phyloP scores from a whole-genome alignment of 2,329 filamentous ascomycete species.

The Nothophaeocryptopus gaeumannii region DNA sequence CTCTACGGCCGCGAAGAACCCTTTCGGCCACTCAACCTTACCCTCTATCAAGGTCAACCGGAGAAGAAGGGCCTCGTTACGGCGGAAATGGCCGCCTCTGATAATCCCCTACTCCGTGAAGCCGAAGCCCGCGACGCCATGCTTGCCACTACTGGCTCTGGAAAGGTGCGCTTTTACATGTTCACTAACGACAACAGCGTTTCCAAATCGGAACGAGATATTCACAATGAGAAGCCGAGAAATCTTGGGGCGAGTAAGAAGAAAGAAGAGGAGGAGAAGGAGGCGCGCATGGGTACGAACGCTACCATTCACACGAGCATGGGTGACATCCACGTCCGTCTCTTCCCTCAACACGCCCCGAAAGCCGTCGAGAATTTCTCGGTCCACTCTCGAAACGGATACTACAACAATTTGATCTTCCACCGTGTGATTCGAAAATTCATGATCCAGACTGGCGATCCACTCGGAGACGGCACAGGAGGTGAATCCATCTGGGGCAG shows the following conservation, averaged over 20 bases:
- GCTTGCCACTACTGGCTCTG: constrained; percentile 75
- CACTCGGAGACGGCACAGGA: constrained; percentile 82
- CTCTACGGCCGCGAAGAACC: constrained; percentile 88
- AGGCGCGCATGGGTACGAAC: constrained; percentile 69
- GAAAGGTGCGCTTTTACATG: constrained; percentile 94
- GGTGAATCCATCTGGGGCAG: constrained; percentile 91
- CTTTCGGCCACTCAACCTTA: constrained; percentile 76
- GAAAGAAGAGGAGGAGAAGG: constrained; percentile 56
- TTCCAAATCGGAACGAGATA: constrained; percentile 78
- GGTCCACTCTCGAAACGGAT: constrained; percentile 81
- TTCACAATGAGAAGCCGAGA: constrained; percentile 91
- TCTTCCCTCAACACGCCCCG: constrained; percentile 90
- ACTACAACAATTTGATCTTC: constrained; percentile 98
- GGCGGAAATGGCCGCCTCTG: constrained; percentile 93
- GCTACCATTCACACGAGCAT: constrained; percentile 89
- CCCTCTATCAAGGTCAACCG: constrained; percentile 90
- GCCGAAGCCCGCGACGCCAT: constrained; percentile 89
- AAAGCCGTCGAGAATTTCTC: constrained; percentile 98
- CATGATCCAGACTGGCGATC: constrained; percentile 92
- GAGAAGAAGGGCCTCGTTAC: constrained; percentile 92
- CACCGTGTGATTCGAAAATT: constrained; percentile 96
- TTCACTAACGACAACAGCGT: constrained; percentile 88
- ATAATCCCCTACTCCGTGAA: constrained; percentile 88
- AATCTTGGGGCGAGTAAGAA: constrained; percentile 52
- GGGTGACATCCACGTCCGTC: constrained; percentile 87